Conservation (phyloP, 345 rosid species). For the Corchorus olitorius region DNA sequence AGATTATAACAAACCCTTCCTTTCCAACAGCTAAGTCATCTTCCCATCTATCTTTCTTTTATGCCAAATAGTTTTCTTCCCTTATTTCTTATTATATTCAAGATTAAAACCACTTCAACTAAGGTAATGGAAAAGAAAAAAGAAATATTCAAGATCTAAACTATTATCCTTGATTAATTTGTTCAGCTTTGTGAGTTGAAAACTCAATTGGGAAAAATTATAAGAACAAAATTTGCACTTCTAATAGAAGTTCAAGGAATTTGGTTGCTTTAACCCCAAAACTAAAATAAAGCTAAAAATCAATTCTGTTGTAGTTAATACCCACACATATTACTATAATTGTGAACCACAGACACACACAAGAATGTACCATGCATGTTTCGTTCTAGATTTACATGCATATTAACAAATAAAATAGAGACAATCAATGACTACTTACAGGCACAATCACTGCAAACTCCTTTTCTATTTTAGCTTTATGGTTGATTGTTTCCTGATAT, state of each 20-base stretch:
- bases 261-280: not conserved
- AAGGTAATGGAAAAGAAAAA: not conserved
- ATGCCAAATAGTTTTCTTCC: not conserved
- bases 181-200: not conserved
- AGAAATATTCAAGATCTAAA: not conserved
- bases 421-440: conserved; percentile 37
- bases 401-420: conserved; percentile 10
- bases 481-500: conserved; percentile 62
- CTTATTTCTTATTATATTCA: not conserved
- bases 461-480: conserved; percentile 54
- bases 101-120: not conserved
- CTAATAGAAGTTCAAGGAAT: not conserved
- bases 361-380: not conserved
- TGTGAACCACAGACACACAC: not conserved
- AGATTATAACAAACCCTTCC: not conserved
- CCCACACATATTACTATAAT: not conserved
- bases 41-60: not conserved
- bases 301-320: not conserved
- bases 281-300: not conserved
- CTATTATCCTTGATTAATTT: not conserved
- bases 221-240: not conserved
- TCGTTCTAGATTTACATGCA: not conserved
- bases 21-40: not conserved
- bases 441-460: conserved; percentile 49
- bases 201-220: conserved; percentile 7